Evolutionary conservation across 352 stramenopile genomes (phyloP).

Genomic region (Globisporangium canariense): DNA sequence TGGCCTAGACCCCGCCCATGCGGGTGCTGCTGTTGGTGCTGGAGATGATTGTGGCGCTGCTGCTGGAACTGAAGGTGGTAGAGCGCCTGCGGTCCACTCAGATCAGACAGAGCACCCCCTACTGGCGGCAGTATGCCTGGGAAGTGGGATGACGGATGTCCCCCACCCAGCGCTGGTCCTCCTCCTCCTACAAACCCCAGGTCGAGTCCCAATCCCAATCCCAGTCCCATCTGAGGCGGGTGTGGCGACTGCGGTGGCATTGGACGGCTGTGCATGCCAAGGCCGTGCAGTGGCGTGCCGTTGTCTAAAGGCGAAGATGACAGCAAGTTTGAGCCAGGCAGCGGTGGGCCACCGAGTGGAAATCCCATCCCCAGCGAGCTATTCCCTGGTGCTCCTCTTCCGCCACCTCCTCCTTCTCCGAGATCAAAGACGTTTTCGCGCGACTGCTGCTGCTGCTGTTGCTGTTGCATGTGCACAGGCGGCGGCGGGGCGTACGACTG

Average conservation of each 20-base stretch:
- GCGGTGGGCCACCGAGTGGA: not conserved
- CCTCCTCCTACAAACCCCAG: not conserved
- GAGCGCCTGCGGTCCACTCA: conserved; percentile 10
- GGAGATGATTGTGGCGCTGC: conserved; percentile 30
- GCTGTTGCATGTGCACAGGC: not conserved
- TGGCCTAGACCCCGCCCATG: conserved; percentile 11
- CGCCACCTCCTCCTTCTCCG: not conserved
- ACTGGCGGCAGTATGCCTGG: not conserved
- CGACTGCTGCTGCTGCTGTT: not conserved
- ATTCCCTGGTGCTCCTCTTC: not conserved
- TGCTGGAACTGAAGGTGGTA: conserved; percentile 50
- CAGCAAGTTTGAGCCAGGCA: not conserved
- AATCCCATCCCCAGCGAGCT: conserved; percentile 6
- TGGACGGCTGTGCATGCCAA: conserved; percentile 16
- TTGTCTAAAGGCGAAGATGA: conserved; percentile 5
- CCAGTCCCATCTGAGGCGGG: conserved; percentile 14
- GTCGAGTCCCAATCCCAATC: conserved; percentile 7
- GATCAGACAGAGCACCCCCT: not conserved
- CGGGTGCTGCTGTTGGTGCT: conserved; percentile 14
- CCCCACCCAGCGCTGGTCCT: not conserved
- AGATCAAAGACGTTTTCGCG: conserved; percentile 4
- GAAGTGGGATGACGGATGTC: not conserved
- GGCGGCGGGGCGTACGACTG: conserved; percentile 1
- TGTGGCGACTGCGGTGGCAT: conserved; percentile 11
- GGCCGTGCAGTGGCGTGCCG: conserved; percentile 1